Evolutionary conservation across 495 filamentous ascomycete species (phyloP).

Genomic region (Tetracladium setigerum): DNA sequence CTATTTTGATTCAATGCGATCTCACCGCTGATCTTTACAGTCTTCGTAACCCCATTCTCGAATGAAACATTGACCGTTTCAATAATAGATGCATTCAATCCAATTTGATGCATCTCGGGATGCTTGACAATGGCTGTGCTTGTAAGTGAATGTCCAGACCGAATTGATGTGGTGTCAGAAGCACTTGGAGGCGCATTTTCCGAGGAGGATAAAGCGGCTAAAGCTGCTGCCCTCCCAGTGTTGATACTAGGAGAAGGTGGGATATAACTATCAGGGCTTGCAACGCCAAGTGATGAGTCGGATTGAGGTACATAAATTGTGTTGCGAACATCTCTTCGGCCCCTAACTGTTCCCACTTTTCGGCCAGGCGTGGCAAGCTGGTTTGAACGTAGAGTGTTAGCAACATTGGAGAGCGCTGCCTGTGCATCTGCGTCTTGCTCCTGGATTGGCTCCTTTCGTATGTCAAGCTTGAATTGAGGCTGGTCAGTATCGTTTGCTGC

Average conservation of each 20-base stretch:
- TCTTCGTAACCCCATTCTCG: conserved; percentile 61
- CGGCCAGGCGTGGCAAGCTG: conserved; percentile 50
- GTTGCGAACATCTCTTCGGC: conserved; percentile 85
- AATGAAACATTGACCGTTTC: conserved; percentile 86
- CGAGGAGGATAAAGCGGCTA: conserved; percentile 40
- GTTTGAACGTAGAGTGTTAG: conserved; percentile 63
- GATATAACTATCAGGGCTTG: conserved; percentile 31
- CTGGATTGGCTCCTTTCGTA: conserved; percentile 84
- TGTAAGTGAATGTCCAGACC: conserved; percentile 75
- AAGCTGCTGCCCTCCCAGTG: conserved; percentile 27
- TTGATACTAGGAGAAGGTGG: conserved; percentile 38
- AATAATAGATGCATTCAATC: conserved; percentile 83
- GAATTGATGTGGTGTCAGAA: conserved; percentile 87
- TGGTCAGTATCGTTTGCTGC: conserved; percentile 57
- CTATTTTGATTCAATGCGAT: conserved; percentile 81
- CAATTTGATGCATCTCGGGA: conserved; percentile 72
- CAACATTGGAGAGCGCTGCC: conserved; percentile 82
- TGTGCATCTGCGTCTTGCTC: conserved; percentile 88
- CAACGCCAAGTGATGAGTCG: conserved; percentile 22
- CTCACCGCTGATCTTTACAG: conserved; percentile 77
- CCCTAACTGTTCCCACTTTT: conserved; percentile 71
- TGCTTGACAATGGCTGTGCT: conserved; percentile 55
- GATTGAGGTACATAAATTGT: conserved; percentile 65
- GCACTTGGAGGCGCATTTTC: conserved; percentile 34
- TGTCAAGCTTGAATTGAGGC: conserved; percentile 79